phyloP scores from a whole-genome alignment of 257 asterid species.

The Nyctanthes arbortristis region DNA sequence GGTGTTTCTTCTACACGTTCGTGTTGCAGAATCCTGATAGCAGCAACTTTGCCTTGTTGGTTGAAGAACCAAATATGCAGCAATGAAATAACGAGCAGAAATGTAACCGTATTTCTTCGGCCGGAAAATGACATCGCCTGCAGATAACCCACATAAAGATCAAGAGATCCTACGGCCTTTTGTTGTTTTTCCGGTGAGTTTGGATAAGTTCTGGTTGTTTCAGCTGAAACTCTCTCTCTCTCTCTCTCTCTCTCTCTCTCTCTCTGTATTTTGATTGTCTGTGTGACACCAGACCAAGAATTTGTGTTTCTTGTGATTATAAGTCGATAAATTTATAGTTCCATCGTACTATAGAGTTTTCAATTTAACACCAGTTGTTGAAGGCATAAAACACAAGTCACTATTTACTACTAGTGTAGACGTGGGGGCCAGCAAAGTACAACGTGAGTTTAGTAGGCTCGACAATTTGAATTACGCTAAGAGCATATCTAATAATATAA shows the following conservation, averaged over 20 bases:
- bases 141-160: constrained; percentile 41
- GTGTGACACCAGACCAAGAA: constrained; percentile 1
- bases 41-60: constrained; percentile 32
- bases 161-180: constrained; percentile 6
- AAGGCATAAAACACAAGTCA: no score
- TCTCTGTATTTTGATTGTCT: no score
- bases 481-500: no score
- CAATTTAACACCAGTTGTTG: no score
- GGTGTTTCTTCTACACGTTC: constrained; percentile 10
- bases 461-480: no score
- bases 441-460: no score
- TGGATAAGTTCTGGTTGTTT: constrained; percentile 1
- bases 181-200: constrained; percentile 8
- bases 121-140: constrained; percentile 46
- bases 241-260: not conserved
- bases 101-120: constrained; percentile 20
- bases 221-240: not conserved
- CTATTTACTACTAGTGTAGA: no score
- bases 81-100: constrained; percentile 27
- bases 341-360: no score
- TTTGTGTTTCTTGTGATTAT: no score
- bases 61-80: constrained; percentile 22
- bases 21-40: constrained; percentile 37
- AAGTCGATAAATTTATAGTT: no score
- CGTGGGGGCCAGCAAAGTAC: no score